Conservation (phyloP, 306 rosid genomes). For the Gynostemma pentaphyllum region DNA sequence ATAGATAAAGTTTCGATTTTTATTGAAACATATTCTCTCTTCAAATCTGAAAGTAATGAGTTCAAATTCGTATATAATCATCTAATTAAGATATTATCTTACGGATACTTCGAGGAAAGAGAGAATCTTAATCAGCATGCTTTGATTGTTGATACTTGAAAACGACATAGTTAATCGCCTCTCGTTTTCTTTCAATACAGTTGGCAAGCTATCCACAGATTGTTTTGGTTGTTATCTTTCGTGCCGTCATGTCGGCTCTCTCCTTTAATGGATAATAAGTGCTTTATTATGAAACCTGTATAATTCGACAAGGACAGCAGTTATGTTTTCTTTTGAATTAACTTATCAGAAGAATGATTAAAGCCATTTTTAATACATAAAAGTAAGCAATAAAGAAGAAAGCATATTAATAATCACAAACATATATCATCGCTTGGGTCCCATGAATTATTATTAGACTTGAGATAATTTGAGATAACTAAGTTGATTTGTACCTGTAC, state of each 20-base stretch:
- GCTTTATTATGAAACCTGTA: not conserved
- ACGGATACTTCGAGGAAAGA: too few relatives aligned
- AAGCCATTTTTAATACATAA: not conserved
- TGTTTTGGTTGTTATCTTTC: not conserved
- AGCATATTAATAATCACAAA: not conserved
- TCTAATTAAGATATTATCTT: too few relatives aligned
- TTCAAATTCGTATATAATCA: too few relatives aligned
- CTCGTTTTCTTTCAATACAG: not conserved
- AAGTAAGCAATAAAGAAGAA: not conserved
- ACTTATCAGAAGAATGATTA: not conserved
- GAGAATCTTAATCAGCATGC: not conserved
- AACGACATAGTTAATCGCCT: not conserved
- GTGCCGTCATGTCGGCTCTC: conserved; percentile 4
- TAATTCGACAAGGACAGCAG: conserved; percentile 4
- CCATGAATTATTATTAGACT: not conserved
- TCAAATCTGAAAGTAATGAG: too few relatives aligned
- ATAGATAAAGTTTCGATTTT: too few relatives aligned
- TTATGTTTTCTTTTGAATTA: not conserved
- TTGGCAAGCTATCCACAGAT: not conserved
- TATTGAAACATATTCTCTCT: too few relatives aligned
- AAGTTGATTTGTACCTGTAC: not conserved
- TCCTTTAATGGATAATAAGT: not conserved
- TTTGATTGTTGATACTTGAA: not conserved
- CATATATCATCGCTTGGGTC: not conserved
- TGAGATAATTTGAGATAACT: not conserved